A percentile compares a stretch with the other conserved stretches of the same genome.
Evolutionary conservation across 257 asterid species (phyloP).

Genomic region (Fraxinus cuspidata): DNA sequence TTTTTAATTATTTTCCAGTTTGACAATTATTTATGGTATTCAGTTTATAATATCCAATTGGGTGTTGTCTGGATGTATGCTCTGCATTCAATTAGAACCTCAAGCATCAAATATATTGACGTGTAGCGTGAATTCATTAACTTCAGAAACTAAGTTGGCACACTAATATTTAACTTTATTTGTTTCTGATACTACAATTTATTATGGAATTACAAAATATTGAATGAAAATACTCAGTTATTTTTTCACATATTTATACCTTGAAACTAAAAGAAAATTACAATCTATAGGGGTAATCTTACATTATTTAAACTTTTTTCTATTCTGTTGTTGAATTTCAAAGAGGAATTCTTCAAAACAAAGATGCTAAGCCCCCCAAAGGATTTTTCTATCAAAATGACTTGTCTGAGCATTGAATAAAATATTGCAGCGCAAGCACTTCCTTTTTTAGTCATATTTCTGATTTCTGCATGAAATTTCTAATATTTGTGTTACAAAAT

Average conservation of each 20-base stretch:
- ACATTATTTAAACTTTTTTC: not conserved
- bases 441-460: not conserved
- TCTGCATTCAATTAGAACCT: not conserved
- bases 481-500: not conserved
- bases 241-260: not conserved
- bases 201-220: not conserved
- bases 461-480: not conserved
- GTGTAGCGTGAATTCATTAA: too few relatives aligned
- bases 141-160: not conserved
- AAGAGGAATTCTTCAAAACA: not conserved
- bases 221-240: not conserved
- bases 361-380: not conserved
- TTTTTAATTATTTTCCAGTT: too few relatives aligned
- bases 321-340: not conserved
- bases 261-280: not conserved
- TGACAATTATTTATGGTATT: too few relatives aligned
- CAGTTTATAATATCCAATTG: too few relatives aligned
- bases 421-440: too few relatives aligned
- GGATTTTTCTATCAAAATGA: not conserved
- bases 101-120: not conserved
- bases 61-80: not conserved
- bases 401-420: not conserved
- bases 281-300: not conserved
- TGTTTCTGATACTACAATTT: not conserved
- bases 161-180: not conserved